Base-by-base conservation (phyloP, 2,329 filamentous ascomycete species). In the Aspergillus sp. region DNA sequence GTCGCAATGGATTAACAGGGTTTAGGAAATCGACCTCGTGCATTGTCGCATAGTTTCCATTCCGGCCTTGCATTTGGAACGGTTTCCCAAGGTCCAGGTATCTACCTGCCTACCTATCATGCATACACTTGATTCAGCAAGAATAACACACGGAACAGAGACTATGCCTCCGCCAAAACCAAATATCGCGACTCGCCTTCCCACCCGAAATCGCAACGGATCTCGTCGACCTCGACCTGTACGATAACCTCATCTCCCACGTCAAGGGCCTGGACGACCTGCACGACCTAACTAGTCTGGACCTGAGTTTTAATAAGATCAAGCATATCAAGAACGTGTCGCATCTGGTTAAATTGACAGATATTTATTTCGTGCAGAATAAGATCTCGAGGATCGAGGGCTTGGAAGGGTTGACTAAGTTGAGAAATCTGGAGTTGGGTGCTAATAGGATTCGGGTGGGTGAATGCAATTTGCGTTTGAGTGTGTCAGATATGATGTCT, bases 261-360 rank as follows among this genome's bases (percentile, higher is more conserved):
- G 81, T 96, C 67, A 83, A 83, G 55, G 87, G 87, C 29, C 77
- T 98, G 41, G 89, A 96, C 45, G 75, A 81, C 41, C 80, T 96
- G 48, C 80, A 77, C 8, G 77, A 86, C 51, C 78, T 98, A 45
- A 88, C 79, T 4, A 85, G 74, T 47, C 80, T 98, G 46, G 93
- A 98, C 65, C 76, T 98, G 44, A 94, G 87, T 67, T 98, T 96
- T 79, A 98, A 98, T 75, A 97, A 97, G 74, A 91, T 98, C 73
- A 96, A 95, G 67, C 90, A 96, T 69, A 94, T 98, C 73, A 95
- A 94, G 69, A 82, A 91, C 59, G 73, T 97, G 54, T 78, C 78
- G 48, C 85, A 91, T 59, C 73, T 98, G 49, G 83, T 73, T 26
- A 78, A 88, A 45, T 77, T 97, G 48, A 85, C 78, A 52, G 88